These are phyloP conservation scores for Fraxinus xanthoxyloides DNA, from an alignment of 305 asterid genomes.

Conservation along the genomic window DNA sequence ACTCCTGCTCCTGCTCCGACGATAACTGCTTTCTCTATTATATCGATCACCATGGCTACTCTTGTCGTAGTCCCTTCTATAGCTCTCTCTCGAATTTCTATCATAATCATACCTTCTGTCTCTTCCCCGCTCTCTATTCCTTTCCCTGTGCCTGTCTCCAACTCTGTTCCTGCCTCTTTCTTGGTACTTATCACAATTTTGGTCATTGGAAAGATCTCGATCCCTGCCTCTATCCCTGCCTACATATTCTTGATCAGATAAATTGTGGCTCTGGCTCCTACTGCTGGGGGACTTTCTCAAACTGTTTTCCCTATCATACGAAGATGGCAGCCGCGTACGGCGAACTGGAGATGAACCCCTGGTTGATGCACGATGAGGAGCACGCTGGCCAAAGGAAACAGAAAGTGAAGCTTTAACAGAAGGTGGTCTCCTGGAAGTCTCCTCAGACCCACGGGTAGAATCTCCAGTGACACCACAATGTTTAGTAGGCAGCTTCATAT, in stretches of 20 bases:
- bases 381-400: conserved; percentile 95
- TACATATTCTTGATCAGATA: conserved; percentile 57
- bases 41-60: conserved; percentile 40
- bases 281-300: conserved; percentile 54
- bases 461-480: conserved; percentile 87
- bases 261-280: conserved; percentile 65
- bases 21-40: conserved; percentile 40
- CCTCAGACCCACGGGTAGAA: conserved; percentile 82
- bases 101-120: conserved; percentile 31
- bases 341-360: conserved; percentile 94
- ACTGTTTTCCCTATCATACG: conserved; percentile 49
- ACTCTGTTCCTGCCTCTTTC: conserved; percentile 35
- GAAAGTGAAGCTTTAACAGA: conserved; percentile 96
- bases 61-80: conserved; percentile 61
- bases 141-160: conserved; percentile 23
- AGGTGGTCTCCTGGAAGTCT: conserved; percentile 93
- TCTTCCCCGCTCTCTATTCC: conserved; percentile 28
- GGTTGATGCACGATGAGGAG: conserved; percentile 97
- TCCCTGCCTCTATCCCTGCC: conserved; percentile 42
- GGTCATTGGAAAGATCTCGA: conserved; percentile 1
- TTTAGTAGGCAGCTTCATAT: conserved; percentile 81
- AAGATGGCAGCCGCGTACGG: conserved; percentile 56
- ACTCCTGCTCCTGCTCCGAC: conserved; percentile 49
- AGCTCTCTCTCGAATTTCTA: conserved; percentile 43
- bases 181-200: conserved; percentile 26